A percentile compares a stretch with the other conserved stretches of the same genome.
These are phyloP conservation scores for Elongisporangium senticosum DNA, from an alignment of 352 stramenopile species.

Conservation along the genomic window DNA sequence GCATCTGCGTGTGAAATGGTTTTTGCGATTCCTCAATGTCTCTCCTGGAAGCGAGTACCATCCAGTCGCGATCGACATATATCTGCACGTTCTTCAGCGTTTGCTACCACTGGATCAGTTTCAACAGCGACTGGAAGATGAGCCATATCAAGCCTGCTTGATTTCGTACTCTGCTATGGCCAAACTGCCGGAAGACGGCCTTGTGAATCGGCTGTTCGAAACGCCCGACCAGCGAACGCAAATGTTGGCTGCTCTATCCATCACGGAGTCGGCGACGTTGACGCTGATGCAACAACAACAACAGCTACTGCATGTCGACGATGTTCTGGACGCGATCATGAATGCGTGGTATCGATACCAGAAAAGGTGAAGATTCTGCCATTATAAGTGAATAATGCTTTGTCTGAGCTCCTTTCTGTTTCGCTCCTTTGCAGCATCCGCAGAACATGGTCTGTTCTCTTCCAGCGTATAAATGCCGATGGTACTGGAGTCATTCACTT, in stretches of 20 bases:
- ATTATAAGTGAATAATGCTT: too few species aligned
- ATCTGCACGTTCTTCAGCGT: constrained; percentile 37
- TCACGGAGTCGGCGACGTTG: not conserved
- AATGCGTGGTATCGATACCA: constrained; percentile 65
- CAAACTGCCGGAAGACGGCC: constrained; percentile 35
- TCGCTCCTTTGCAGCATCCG: not conserved
- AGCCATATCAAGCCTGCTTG: constrained; percentile 34
- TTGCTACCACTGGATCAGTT: constrained; percentile 40
- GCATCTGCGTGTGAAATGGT: constrained; percentile 57
- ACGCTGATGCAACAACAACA: not conserved
- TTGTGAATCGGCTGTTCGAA: constrained; percentile 41
- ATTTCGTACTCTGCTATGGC: constrained; percentile 33
- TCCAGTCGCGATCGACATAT: constrained; percentile 50
- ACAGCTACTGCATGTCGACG: constrained; percentile 46
- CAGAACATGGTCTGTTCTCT: constrained; percentile 37
- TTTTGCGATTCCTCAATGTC: constrained; percentile 47
- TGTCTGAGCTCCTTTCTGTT: not conserved
- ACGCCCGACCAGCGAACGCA: constrained; percentile 41
- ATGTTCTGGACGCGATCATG: constrained; percentile 69
- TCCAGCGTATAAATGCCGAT: constrained; percentile 56
- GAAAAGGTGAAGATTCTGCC: constrained; percentile 21
- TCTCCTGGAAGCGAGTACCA: constrained; percentile 22
- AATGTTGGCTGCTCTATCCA: constrained; percentile 19
- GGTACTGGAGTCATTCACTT: constrained; percentile 56
- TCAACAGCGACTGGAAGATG: constrained; percentile 34